These are phyloP conservation scores for Ceratobasidium papillatum DNA, from an alignment of 1,284 basidiomycete species.

Conservation along the genomic window DNA sequence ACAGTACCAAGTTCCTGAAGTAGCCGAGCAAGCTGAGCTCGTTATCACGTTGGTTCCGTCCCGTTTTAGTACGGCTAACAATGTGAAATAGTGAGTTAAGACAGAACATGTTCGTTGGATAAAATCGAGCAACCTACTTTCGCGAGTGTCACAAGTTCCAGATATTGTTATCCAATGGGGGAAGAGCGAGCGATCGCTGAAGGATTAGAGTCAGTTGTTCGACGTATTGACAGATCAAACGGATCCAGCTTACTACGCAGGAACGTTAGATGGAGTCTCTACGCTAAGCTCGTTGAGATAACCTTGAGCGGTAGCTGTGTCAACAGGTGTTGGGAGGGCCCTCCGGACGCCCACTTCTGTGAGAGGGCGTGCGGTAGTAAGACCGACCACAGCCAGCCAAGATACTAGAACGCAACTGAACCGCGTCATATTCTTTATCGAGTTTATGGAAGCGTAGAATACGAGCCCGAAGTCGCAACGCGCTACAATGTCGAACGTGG, in stretches of 20 bases:
- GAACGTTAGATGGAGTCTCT: constrained; percentile 58
- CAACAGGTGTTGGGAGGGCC: constrained; percentile 54
- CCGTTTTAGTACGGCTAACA: constrained; percentile 46
- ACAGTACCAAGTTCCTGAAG: constrained; percentile 25
- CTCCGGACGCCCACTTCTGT: constrained; percentile 7
- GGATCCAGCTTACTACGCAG: constrained; percentile 28
- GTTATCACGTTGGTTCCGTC: constrained; percentile 55
- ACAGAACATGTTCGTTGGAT: not conserved
- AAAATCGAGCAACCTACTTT: constrained; percentile 52
- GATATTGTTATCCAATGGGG: constrained; percentile 61
- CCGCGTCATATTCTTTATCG: not conserved
- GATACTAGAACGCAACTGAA: not conserved
- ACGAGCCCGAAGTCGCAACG: no score
- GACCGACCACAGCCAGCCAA: not conserved
- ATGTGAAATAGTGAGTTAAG: not conserved
- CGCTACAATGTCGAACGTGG: no score
- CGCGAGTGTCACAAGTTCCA: constrained; percentile 63
- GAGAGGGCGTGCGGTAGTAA: not conserved
- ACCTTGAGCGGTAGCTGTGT: constrained; percentile 53
- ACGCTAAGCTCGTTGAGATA: constrained; percentile 59
- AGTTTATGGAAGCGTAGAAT: no score
- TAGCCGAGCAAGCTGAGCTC: not conserved
- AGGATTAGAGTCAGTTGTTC: constrained; percentile 49
- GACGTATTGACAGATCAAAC: not conserved
- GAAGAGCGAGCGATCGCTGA: constrained; percentile 54